Evolutionary conservation across 495 filamentous ascomycete genomes (phyloP).

Genomic region (Neurospora sp.): DNA sequence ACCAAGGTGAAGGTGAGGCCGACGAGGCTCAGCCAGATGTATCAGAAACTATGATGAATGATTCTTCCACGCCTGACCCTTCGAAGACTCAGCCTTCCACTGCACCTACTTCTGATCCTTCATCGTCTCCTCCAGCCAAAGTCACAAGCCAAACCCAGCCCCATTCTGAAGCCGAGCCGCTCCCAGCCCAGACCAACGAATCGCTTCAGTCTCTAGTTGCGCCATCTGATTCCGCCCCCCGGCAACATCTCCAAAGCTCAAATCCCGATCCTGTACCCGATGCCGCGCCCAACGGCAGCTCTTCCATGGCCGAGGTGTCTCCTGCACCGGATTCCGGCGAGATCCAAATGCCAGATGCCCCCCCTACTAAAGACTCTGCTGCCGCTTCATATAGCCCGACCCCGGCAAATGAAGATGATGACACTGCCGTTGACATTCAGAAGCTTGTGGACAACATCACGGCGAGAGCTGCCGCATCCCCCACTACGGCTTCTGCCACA

Average conservation of each 20-base stretch:
- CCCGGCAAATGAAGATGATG: constrained; percentile 24
- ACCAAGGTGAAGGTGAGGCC: constrained; percentile 17
- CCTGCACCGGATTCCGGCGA: constrained; percentile 2
- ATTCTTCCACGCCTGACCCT: constrained; percentile 23
- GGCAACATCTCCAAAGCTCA: not conserved
- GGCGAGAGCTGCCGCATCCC: constrained; percentile 27
- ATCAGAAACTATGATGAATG: constrained; percentile 29
- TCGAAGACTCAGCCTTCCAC: constrained; percentile 18
- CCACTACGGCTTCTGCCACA: constrained; percentile 14
- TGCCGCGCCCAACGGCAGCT: constrained; percentile 11
- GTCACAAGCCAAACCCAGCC: not conserved
- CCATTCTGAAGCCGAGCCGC: not conserved
- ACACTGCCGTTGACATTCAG: constrained; percentile 35
- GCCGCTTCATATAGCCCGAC: constrained; percentile 13
- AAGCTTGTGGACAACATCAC: constrained; percentile 42
- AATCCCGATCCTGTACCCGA: constrained; percentile 1
- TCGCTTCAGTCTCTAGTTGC: constrained; percentile 1
- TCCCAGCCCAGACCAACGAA: constrained; percentile 6
- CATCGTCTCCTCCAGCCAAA: constrained; percentile 2
- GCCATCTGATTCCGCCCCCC: constrained; percentile 3
- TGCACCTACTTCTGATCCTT: constrained; percentile 17
- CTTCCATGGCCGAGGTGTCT: constrained; percentile 4
- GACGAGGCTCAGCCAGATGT: constrained; percentile 30
- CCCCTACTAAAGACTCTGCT: constrained; percentile 14
- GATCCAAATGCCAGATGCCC: constrained; percentile 1